Conservation (phyloP, 73 alveolate species). For the Blepharisma japonicum region DNA sequence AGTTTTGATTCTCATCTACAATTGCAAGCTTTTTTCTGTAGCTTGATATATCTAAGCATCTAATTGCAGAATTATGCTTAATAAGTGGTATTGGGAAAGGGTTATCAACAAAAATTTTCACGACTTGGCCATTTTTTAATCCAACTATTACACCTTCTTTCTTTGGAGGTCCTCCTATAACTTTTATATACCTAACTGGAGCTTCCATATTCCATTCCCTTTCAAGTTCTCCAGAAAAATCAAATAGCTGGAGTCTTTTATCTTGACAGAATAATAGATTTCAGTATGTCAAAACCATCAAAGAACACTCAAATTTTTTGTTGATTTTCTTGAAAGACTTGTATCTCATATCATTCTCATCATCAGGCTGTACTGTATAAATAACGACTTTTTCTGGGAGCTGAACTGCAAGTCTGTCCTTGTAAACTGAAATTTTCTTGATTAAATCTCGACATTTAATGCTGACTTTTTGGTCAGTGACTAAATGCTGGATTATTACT, state of each 20-base stretch:
- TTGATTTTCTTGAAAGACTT: slow-evolving; percentile 37
- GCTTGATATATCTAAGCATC: slow-evolving; percentile 78
- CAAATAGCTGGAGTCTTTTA: slow-evolving; percentile 34
- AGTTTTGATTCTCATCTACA: slow-evolving; percentile 76
- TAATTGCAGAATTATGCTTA: slow-evolving; percentile 83
- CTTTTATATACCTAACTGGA: slow-evolving; percentile 78
- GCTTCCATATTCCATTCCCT: slow-evolving; percentile 93
- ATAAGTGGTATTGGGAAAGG: slow-evolving; percentile 95
- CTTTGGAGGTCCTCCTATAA: slow-evolving; percentile 95
- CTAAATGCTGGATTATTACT: slow-evolving; percentile 85
- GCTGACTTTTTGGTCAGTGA: slow-evolving; percentile 84
- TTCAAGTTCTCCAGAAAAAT: slow-evolving; percentile 68
- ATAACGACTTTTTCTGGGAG: slow-evolving; percentile 78
- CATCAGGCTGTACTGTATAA: slow-evolving; percentile 70
- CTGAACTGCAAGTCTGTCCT: slow-evolving; percentile 89
- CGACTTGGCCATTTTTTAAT: slow-evolving; percentile 71
- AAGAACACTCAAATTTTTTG: slow-evolving; percentile 26
- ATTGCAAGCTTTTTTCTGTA: slow-evolving; percentile 80
- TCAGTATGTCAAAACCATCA: neutral
- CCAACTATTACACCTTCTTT: slow-evolving; percentile 96
- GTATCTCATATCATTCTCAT: slow-evolving; percentile 81
- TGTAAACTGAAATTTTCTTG: slow-evolving; percentile 83
- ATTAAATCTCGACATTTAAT: slow-evolving; percentile 79
- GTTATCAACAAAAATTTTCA: slow-evolving; percentile 92
- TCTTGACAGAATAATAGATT: slow-evolving; percentile 25